These are phyloP conservation scores for Neopestalotiopsis rosae DNA, from an alignment of 2,329 filamentous ascomycete genomes.

Conservation along the genomic window DNA sequence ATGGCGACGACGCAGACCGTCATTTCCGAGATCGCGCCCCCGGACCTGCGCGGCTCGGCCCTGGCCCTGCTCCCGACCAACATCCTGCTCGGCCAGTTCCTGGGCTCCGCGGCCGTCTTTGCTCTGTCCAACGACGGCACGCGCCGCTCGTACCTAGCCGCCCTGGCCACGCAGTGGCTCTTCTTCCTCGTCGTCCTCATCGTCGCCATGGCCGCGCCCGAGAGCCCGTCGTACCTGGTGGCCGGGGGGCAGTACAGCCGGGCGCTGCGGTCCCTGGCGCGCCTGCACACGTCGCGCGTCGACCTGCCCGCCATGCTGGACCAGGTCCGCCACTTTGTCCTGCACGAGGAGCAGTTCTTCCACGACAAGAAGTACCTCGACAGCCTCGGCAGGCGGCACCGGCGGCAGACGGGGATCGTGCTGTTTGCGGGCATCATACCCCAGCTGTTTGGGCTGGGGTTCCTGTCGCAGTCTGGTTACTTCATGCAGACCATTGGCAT, in stretches of 20 bases:
- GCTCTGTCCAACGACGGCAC: slow-evolving; percentile 26
- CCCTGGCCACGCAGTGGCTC: slow-evolving; percentile 50
- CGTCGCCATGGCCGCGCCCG: slow-evolving; percentile 51
- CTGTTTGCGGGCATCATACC: slow-evolving; percentile 48
- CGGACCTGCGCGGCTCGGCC: slow-evolving; percentile 49
- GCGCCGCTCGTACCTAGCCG: slow-evolving; percentile 42
- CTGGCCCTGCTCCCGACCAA: slow-evolving; percentile 56
- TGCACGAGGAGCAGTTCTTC: slow-evolving; percentile 41
- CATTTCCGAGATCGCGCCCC: slow-evolving; percentile 55
- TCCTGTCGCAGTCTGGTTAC: slow-evolving; percentile 50
- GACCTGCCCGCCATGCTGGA: slow-evolving; percentile 39
- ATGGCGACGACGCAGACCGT: slow-evolving; percentile 51
- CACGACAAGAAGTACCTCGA: slow-evolving; percentile 42
- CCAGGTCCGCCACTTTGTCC: slow-evolving; percentile 53
- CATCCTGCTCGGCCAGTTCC: slow-evolving; percentile 52
- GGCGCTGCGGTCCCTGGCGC: slow-evolving; percentile 51
- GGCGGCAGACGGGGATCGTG: slow-evolving; percentile 47
- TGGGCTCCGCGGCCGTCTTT: slow-evolving; percentile 49
- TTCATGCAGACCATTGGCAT: slow-evolving; percentile 43
- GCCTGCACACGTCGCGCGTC: slow-evolving; percentile 48
- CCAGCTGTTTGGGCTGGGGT: slow-evolving; percentile 49
- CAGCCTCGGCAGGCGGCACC: slow-evolving; percentile 49
- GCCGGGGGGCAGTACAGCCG: slow-evolving; percentile 44
- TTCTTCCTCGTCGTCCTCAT: slow-evolving; percentile 48
- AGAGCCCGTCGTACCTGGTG: slow-evolving; percentile 55